Evolutionary conservation across 2,329 filamentous ascomycete species (phyloP), one percentile per base, ranked within the genome.

Genomic region (Neospermospora avenae): DNA sequence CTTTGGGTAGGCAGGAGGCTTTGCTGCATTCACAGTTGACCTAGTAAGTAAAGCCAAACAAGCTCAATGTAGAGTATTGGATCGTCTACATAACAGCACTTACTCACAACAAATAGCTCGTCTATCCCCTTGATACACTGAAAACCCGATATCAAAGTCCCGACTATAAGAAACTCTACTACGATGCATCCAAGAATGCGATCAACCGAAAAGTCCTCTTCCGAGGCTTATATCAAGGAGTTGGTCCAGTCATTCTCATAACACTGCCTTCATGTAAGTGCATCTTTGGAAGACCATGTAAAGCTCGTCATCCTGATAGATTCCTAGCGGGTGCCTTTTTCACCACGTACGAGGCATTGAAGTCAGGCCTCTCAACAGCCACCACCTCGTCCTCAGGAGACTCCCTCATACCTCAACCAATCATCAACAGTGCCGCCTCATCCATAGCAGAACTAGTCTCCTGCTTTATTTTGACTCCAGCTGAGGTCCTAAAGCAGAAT

Each of bases 401-500:
- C 41, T 84, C 90, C 0, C 64, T 91, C 3, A 81, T 91, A 0
- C 89, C 90, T 0, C 79, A 84, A 54, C 85, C 91, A 0, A 65
- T 91, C 10, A 82, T 92, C 58, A 88, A 96, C 72, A 83, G 89
- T 5, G 75, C 83, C 3, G 88, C 91, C 13, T 96, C 91, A 1
- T 87, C 86, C 1, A 76, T 85, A 16, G 93, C 88, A 1, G 93
- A 97, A 75, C 83, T 92, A 67, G 89, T 91, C 3, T 93, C 91
- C 4, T 96, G 93, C 71, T 80, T 91, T 20, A 90, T 96, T 62
- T 83, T 96, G 37, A 93, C 92, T 0, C 93, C 92, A 0, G 91
- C 91, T 14, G 92, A 96, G 73, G 90, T 96, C 7, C 84, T 96
- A 64, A 96, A 97, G 77, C 92, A 96, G 72, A 96, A 96, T 74